Base-by-base conservation (phyloP, 169 alveolate species). In the Plasmodium falciparum region DNA sequence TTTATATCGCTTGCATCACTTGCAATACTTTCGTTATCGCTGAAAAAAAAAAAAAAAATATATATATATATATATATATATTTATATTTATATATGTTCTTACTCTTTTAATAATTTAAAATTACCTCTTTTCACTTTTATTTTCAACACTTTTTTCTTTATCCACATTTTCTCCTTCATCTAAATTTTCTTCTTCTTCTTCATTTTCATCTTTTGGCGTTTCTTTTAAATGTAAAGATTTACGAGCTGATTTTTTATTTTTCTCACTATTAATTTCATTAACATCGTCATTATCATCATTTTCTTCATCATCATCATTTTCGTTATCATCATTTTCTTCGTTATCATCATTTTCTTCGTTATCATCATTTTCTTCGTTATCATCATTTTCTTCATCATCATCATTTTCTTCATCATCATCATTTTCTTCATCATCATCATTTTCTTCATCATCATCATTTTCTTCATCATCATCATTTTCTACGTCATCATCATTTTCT, bases 81-180 rank as follows among this genome's bases (percentile, higher is more conserved):
- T 56, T 47, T 63, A 12, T 49, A 43, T 52, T 15, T 9, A 9
- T 62, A 73, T 26, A 74, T 29, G 39, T 24, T 15, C 39, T 20
- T 47, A 26, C 29, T 12, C n/a, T 33, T 43, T 71, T 54, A 54
- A 9, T 54, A 54, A 54, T 54, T 69, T 26, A 20, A 20, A 29
- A 43, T 80, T 5, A 80, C 90, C 90, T 80, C 26, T 80, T 69
- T 22, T 67, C 85, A 67, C 39, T 80, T 56, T 67, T 80, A 73
- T 67, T 75, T 22, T n/a, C 22, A 22, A 22, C 54, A 62, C n/a
- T 50, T 47, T 62, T 52, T 54, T 75, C 74, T 17, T 75, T 61
- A 29, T 75, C 88, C 73, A 22, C 47, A 22, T 50, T 45, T 61
- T 26, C 43, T 24, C 58, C 65, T 45, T 22, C 66, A 24, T 75